These are phyloP conservation scores for Penicillium simplicissimum DNA, from an alignment of 495 filamentous ascomycete genomes.

Conservation along the genomic window DNA sequence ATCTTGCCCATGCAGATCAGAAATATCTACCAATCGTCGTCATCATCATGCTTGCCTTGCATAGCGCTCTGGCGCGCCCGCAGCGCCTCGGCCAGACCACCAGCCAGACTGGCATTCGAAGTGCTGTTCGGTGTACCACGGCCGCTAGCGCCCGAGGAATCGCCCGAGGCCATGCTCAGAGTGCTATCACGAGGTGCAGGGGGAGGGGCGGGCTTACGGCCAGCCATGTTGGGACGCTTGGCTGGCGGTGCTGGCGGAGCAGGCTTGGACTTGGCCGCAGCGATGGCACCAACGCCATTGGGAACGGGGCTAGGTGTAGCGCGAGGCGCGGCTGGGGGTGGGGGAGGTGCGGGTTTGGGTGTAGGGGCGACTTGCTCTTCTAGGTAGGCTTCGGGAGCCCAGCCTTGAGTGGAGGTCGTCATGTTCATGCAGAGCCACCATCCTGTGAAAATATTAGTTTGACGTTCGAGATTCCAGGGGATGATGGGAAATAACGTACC, in stretches of 20 bases:
- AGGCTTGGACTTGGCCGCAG: conserved; percentile 65
- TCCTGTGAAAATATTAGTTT: conserved; percentile 53
- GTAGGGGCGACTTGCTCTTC: conserved; percentile 64
- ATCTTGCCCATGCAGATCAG: not conserved
- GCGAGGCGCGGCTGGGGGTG: conserved; percentile 59
- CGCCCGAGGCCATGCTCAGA: conserved; percentile 67
- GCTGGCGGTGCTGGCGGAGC: conserved; percentile 79
- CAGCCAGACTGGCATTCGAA: conserved; percentile 70
- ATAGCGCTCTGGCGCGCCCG: conserved; percentile 71
- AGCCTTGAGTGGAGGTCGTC: conserved; percentile 68
- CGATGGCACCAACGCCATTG: conserved; percentile 49
- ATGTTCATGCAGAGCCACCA: conserved; percentile 90
- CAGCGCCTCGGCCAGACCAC: conserved; percentile 81
- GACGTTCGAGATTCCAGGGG: not conserved
- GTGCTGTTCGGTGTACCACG: conserved; percentile 69
- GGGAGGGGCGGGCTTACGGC: conserved; percentile 65
- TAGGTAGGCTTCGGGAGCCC: conserved; percentile 91
- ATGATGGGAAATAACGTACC: conserved; percentile 56
- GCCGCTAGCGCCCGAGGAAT: conserved; percentile 63
- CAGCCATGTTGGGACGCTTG: conserved; percentile 72
- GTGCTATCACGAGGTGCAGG: conserved; percentile 69
- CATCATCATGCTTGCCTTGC: conserved; percentile 62
- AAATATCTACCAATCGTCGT: conserved; percentile 62
- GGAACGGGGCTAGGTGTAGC: conserved; percentile 45
- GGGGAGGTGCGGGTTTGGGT: conserved; percentile 53